Percentiles rank a stretch among this genome's conserved stretches.
phyloP scores from a whole-genome alignment of 2,329 filamentous ascomycete species.

The Thielaviopsis punctulata region DNA sequence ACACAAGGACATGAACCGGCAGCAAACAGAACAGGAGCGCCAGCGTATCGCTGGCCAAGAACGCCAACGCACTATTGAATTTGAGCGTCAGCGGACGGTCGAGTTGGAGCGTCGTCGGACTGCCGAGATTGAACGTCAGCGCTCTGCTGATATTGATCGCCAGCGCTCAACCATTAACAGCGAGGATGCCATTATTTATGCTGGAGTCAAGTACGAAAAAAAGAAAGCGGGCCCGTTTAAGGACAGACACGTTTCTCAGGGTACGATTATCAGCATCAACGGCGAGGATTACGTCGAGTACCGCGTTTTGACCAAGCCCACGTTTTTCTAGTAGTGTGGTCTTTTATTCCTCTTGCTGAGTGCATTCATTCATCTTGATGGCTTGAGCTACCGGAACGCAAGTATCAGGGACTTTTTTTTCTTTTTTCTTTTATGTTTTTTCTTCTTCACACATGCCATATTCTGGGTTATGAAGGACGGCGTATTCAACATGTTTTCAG shows the following conservation, averaged over 20 bases:
- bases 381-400: not conserved
- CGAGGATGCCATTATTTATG: slow-evolving; percentile 39
- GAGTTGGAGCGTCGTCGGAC: not conserved
- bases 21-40: not conserved
- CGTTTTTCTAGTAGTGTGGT: slow-evolving; percentile 32
- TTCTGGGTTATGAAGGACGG: no score
- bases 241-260: slow-evolving; percentile 45
- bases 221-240: slow-evolving; percentile 42
- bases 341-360: not conserved
- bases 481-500: no score
- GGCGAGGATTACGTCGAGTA: slow-evolving; percentile 53
- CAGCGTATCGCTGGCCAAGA: not conserved
- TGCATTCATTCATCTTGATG: not conserved
- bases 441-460: no score
- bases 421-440: no score
- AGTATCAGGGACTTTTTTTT: not conserved
- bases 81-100: not conserved
- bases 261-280: slow-evolving; percentile 45
- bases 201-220: slow-evolving; percentile 44
- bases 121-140: not conserved
- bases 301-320: slow-evolving; percentile 44
- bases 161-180: slow-evolving; percentile 13
- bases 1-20: not conserved
- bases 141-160: not conserved
- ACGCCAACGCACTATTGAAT: not conserved